Base-by-base conservation (phyloP, 352 stramenopile species). In the Lagenidium giganteum region DNA sequence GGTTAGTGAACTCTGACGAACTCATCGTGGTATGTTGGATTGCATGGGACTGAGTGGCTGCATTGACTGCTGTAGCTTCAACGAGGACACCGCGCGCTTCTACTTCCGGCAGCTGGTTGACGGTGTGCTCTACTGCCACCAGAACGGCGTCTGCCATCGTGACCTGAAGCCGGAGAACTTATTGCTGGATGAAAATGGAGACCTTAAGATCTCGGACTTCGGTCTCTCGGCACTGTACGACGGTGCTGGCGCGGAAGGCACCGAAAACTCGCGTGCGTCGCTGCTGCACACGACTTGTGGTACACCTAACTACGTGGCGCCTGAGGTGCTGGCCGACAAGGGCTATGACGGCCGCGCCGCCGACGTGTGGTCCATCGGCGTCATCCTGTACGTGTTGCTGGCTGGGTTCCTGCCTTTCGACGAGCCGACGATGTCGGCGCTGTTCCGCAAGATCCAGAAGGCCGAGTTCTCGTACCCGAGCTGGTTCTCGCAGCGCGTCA, bases 201-300 rank as follows among this genome's bases (percentile, higher is more conserved):
- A 98, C 54, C 67, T 99, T 13, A 99, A 99, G 70, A 99, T 99
- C 65, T 98, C 92, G 34, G 97, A 99, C 70, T 99, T 99, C 82
- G 96, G 96, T 34, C 75, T 99, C 8, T 98, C 91, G 17, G 91
- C 96, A 16, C 60, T 96, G 25, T 95, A 96, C 58, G 82, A 96
- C 44, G 90, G 83, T n/a, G n/a, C n/a, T n/a, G 75, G 74, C 20
- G 61, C 68, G 7, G 78, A 93, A 23, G 85, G 81, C 14, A 64
- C 77, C 8, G 87, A 96, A 51, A 93, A 59, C 57, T 92, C 89
- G 37, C 68, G 85, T 30, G 80, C 86, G 17, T 90, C 89, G 30
- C 76, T 98, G 38, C 71, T 98, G 39, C 87, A 98, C 70, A 98
- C 93, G 52, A 98, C 90, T 58, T 98, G 95, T 54, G 94, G 95